Conservation (phyloP, 306 rosid species). For the Fragaria vesca region DNA sequence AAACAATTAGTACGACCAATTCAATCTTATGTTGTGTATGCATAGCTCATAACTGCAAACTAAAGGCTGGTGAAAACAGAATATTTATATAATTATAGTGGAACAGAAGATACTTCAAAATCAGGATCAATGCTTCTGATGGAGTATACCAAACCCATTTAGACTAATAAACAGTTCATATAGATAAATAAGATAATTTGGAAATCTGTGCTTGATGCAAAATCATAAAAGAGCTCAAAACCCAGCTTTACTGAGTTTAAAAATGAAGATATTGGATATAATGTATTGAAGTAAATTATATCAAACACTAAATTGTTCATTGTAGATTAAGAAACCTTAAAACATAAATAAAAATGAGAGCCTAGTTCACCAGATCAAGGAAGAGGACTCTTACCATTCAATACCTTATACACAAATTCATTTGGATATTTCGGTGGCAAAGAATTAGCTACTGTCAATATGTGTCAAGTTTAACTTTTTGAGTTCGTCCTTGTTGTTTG, state of each 20-base stretch:
- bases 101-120: not conserved
- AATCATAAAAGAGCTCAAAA: not conserved
- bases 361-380: not conserved
- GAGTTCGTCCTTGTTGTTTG: conserved; percentile 50
- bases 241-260: not conserved
- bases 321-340: not conserved
- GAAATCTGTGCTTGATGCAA: not conserved
- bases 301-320: not conserved
- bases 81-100: not conserved
- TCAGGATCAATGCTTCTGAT: not conserved
- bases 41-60: not conserved
- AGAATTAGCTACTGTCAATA: conserved; percentile 60
- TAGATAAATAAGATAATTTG: not conserved
- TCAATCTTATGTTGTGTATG: not conserved
- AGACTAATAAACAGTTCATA: not conserved
- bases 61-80: not conserved
- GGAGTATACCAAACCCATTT: not conserved
- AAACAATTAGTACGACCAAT: conserved; percentile 13
- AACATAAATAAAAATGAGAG: not conserved
- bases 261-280: not conserved
- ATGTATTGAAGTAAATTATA: not conserved
- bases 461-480: conserved; percentile 62
- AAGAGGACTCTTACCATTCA: conserved; percentile 45
- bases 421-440: conserved; percentile 45
- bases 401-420: conserved; percentile 57